Base-by-base conservation (phyloP, 257 asterid genomes). In the Solanum sitiens region DNA sequence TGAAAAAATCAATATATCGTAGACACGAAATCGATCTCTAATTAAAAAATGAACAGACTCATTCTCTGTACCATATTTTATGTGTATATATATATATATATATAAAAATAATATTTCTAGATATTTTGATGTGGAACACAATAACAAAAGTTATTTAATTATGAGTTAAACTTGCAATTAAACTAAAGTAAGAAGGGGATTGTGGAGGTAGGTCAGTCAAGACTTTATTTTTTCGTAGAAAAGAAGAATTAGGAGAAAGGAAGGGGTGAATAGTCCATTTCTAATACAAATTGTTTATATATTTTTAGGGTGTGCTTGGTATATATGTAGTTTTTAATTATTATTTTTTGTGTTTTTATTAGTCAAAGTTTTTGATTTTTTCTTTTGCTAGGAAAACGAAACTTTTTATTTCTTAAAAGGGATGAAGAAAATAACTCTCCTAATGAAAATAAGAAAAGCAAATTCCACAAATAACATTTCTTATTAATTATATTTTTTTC, bases 1-100 rank as follows among this genome's bases (percentile, higher is more conserved):
- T 1, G 15, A 53, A 18, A 18, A 2, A 0, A 2, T 0, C 16
- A 11, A 53, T 7, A 53, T 0, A 2, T 16, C 2, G 0, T 2
- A 6, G 0, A 18, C 63, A 53, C 63, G 1, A 53, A 53, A 0
- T 0, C 4, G 21, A 53, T 53, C 10, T 53, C n/a, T 44, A 2
- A 15, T 50, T 50, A 50, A 50, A 8, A 50, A 1, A 50, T 0
- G 8, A 5, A 7, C 8, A 50, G 8, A 50, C 21, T 15, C 61
- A 50, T 50, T 50, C 21, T 14, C 8, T 47, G 53, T 4, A 11
- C 4, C 53, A 13, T 5, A 4, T 5, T 11, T 0, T 44, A 44
- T n/a, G n/a, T n/a, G n/a, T 44, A 11, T 11, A 13, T 11, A 44
- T 42, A 42, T 44, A 44, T 45, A 45, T 47, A 47, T 45, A 27